Evolutionary conservation across 2,329 filamentous ascomycete genomes (phyloP).

Genomic region (Emergomyces africanus): DNA sequence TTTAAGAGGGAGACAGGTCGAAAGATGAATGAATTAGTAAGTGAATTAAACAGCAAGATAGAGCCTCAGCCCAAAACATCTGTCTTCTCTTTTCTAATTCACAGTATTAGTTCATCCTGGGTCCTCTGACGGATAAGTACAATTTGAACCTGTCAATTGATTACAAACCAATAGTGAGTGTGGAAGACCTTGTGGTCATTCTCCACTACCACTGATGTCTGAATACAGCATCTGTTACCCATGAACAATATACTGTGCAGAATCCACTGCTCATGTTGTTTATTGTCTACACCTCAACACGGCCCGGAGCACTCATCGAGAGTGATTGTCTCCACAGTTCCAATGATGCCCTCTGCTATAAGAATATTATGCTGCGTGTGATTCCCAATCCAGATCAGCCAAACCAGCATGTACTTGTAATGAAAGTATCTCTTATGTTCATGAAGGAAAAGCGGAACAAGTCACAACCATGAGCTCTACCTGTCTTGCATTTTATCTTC

Average conservation of each 20-base stretch:
- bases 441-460: conserved; percentile 1
- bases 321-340: neutral
- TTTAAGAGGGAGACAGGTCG: conserved; percentile 5
- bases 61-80: too few species aligned
- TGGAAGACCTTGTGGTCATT: too few species aligned
- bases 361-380: conserved; percentile 1
- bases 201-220: too few species aligned
- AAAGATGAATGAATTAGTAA: conserved; percentile 5
- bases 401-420: neutral
- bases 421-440: conserved; percentile 1
- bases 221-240: too few species aligned
- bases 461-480: neutral
- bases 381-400: conserved; percentile 2
- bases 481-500: neutral
- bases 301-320: neutral
- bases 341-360: conserved; percentile 2
- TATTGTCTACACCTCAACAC: conserved; percentile 1
- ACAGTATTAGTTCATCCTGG: too few species aligned
- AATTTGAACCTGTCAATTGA: too few species aligned
- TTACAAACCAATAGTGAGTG: too few species aligned
- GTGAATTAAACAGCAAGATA: neutral
- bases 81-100: too few species aligned
- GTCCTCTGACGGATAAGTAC: too few species aligned
- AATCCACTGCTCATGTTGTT: conserved; percentile 2
- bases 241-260: neutral